Evolutionary conservation across 1,284 basidiomycete genomes (phyloP).

Genomic region (Sphagnurus paluster): DNA sequence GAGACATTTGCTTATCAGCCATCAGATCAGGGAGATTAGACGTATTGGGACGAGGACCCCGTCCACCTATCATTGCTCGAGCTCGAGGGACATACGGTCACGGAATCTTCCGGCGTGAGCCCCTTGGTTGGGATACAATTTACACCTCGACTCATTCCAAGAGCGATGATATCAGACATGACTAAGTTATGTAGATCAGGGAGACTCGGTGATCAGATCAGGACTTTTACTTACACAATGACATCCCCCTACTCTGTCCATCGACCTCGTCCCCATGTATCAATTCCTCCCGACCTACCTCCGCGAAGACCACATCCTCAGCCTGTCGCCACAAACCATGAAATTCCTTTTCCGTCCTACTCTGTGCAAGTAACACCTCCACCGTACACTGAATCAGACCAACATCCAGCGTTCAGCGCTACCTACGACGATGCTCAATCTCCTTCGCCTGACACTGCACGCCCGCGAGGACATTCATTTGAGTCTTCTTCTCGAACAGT

Average conservation of each 20-base stretch:
- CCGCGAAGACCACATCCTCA: neutral
- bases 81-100: too few relatives aligned
- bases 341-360: constrained; percentile 20
- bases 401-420: constrained; percentile 18
- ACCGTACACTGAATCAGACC: constrained; percentile 21
- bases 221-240: too few relatives aligned
- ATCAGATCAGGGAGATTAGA: too few relatives aligned
- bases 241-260: neutral
- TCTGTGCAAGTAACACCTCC: constrained; percentile 30
- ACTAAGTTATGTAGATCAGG: too few relatives aligned
- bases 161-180: too few relatives aligned
- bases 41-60: too few relatives aligned
- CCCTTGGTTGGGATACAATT: too few relatives aligned
- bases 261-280: constrained; percentile 3
- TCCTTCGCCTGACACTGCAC: constrained; percentile 24
- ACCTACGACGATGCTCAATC: constrained; percentile 27
- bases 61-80: too few relatives aligned
- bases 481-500: constrained; percentile 29
- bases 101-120: too few relatives aligned
- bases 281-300: constrained; percentile 3
- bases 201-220: too few relatives aligned
- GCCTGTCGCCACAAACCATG: constrained; percentile 16
- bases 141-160: too few relatives aligned
- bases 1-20: too few relatives aligned
- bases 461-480: constrained; percentile 29